These are phyloP conservation scores for Fusarium graminum DNA, from an alignment of 2,329 filamentous ascomycete genomes.

Conservation along the genomic window DNA sequence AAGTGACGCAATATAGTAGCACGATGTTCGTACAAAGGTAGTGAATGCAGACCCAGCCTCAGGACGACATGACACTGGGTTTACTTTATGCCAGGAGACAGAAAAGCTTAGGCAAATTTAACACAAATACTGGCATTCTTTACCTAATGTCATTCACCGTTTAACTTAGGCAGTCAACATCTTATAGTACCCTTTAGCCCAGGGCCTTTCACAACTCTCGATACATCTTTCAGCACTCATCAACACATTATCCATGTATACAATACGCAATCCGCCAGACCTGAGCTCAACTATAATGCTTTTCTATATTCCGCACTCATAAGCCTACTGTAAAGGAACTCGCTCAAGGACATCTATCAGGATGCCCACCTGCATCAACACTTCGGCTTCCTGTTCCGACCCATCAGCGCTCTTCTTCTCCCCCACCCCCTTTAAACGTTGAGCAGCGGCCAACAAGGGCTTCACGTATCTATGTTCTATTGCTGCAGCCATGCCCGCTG, in stretches of 20 bases:
- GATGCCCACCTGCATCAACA: conserved; percentile 58
- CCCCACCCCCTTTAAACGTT: conserved; percentile 52
- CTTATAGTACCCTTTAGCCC: too few relatives aligned
- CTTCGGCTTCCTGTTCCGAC: conserved; percentile 48
- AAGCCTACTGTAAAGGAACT: conserved; percentile 55
- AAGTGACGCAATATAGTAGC: neutral
- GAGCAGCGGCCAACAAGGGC: conserved; percentile 63
- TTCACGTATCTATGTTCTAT: conserved; percentile 70
- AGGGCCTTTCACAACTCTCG: too few relatives aligned
- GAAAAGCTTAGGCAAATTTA: too few relatives aligned
- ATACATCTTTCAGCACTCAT: neutral
- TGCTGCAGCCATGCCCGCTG: conserved; percentile 67
- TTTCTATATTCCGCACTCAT: conserved; percentile 1
- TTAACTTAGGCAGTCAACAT: too few relatives aligned
- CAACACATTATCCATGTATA: conserved; percentile 10
- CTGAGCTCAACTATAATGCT: conserved; percentile 21
- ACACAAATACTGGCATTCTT: too few relatives aligned
- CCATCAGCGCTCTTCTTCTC: conserved; percentile 52
- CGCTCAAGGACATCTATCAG: conserved; percentile 59
- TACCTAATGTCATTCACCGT: too few relatives aligned
- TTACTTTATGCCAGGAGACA: too few relatives aligned
- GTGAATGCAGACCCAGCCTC: neutral
- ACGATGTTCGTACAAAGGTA: neutral
- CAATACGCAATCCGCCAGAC: conserved; percentile 22
- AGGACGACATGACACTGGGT: too few relatives aligned